Evolutionary conservation across 164 flowering plant genomes (phyloP), one percentile per base, ranked within the genome.

Genomic region (Sextonia rubra): DNA sequence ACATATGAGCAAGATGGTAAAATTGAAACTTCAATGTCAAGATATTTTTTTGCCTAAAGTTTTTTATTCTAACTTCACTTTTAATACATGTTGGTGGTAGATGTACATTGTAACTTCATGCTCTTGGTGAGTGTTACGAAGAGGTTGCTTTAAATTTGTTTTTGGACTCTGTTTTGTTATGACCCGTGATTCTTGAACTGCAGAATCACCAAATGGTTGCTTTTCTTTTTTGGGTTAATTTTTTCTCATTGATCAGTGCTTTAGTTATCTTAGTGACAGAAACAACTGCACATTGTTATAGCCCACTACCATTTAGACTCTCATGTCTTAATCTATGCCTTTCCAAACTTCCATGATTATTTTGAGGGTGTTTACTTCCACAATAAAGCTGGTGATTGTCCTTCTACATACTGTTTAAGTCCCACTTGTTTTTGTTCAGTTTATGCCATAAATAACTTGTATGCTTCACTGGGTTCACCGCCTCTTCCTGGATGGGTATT

Each of bases 401-500:
- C n/a, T 52, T 52, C 77, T 70, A 71, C 71, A 65, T 64, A 27
- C 29, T 4, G 47, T 23, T 23, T 4, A 64, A 64, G 18, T 17
- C 18, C 9, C 4, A 25, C 44, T 29, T 64, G n/a, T 64, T 64
- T 64, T 29, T 26, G 32, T 29, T 60, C 79, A 93, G 98, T 93
- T 81, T 74, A 78, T 78, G 98, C 97, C 7, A 93, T 93, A 22
- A 90, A 90, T 72, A 78, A 55, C 74, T 79, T 92, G 48, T 84
- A 82, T 78, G 78, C 70, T 74, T 75, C 93, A 22, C 73, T 92
- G 76, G 90, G 92, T 12, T 60, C 73, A 17, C 97, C 97, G 30
- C 18, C 68, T 64, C 88, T 92, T 73, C 88, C 90, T 48, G 86
- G 88, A 49, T 92, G 97, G 97, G 77, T 83, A 77, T 74, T 86